These are phyloP conservation scores for Magnaporthales sp. DNA, from an alignment of 2,329 filamentous ascomycete genomes.

Conservation along the genomic window DNA sequence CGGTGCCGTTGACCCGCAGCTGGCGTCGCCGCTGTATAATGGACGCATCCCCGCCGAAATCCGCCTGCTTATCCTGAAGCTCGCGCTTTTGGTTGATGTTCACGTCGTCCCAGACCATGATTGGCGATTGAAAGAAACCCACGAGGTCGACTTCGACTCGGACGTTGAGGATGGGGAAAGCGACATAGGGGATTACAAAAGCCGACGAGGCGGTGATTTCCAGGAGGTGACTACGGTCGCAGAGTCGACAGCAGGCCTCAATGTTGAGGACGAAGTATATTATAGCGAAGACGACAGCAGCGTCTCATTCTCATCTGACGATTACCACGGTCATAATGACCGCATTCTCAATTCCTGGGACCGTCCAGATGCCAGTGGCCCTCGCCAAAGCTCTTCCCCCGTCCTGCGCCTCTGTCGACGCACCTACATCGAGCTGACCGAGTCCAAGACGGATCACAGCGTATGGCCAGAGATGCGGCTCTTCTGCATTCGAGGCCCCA, in stretches of 20 bases:
- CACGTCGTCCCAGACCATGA: not conserved
- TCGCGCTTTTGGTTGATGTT: not conserved
- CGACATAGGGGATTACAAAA: not conserved
- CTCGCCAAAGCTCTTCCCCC: not conserved
- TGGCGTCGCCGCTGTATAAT: not conserved
- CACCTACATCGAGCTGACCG: slow-evolving; percentile 4
- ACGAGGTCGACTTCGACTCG: not conserved
- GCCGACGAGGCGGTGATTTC: not conserved
- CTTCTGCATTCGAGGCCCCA: not conserved
- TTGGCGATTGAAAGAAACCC: not conserved
- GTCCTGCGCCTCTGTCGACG: slow-evolving; percentile 6
- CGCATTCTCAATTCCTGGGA: not conserved
- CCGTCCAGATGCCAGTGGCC: not conserved
- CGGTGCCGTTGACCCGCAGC: not conserved
- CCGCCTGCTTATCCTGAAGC: not conserved
- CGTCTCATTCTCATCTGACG: too few relatives aligned
- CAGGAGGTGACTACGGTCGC: not conserved
- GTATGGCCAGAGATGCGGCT: not conserved
- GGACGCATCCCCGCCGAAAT: slow-evolving; percentile 1
- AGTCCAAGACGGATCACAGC: not conserved
- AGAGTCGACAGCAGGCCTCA: not conserved
- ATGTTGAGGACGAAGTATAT: too few relatives aligned
- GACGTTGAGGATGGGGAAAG: not conserved
- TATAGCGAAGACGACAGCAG: too few relatives aligned
- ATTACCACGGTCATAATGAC: not conserved